Base-by-base conservation (phyloP, 2,329 filamentous ascomycete species). In the Fonsecaea multimorphosa region DNA sequence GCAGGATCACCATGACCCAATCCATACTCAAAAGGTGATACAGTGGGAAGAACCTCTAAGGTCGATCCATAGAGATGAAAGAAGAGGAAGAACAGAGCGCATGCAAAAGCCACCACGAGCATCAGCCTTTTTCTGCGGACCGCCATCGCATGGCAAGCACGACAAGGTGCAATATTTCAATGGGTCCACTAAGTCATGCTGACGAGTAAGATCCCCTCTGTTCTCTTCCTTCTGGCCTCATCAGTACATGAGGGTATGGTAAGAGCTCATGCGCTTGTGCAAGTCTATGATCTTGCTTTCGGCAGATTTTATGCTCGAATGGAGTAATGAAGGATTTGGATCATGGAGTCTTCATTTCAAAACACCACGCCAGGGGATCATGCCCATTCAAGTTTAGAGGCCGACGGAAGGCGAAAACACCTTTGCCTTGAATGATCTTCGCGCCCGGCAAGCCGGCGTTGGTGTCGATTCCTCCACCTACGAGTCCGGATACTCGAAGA, bases 71-170 rank as follows among this genome's bases (percentile, higher is more conserved):
- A 29, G 2, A 61, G 52, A 27, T 54, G 51, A 6, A 31, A n/a
- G 27, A 54, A 9, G 5, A 54, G 8, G 49, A 46, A 61, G 31
- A 61, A 46, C 22, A 61, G 32, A 24, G 40, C 22, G 32, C 53
- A n/a, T 7, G 14, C 52, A 19, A 16, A 9, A 19, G 52, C 27
- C 9, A 36, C 52, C 22, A 49, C 44, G 9, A 49, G 44, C 44
- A 49, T 3, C 19, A 14, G 44, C 36, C 59, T 34, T 46, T 52
- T 46, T 9, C 32, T 29, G 29, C 59, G 34, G 11, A 61, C 14
- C 19, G 36, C 59, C 59, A 61, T 61, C 16, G 29, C 40, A 40
- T 53, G 44, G 40, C 9, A 44, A 27, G 38, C n/a, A 7, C 38
- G 14, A 44, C 38, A 44, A 4, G 38, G 38, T 44, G 5, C 44